These are phyloP conservation scores for Favolaschia claudopus DNA, from an alignment of 768 basidiomycete species.

Conservation along the genomic window DNA sequence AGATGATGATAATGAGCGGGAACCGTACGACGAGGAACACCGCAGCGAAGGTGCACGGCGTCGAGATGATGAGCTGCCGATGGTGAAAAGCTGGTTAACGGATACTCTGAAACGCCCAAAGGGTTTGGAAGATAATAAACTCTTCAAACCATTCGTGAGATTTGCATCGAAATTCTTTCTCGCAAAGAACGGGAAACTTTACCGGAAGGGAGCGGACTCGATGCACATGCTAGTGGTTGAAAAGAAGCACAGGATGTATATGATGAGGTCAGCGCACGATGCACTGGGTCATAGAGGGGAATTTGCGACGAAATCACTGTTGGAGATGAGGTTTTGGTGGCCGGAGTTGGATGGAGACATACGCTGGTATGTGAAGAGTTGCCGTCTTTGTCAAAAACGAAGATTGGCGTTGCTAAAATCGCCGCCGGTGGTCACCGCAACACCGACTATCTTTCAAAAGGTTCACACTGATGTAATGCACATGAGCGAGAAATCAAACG, in stretches of 20 bases:
- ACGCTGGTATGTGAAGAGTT: constrained; percentile 33
- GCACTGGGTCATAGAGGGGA: constrained; percentile 34
- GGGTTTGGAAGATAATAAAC: constrained; percentile 7
- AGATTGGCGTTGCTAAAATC: constrained; percentile 25
- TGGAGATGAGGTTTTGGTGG: constrained; percentile 39
- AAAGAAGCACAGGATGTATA: constrained; percentile 23
- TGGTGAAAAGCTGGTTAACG: neutral
- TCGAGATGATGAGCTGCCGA: neutral
- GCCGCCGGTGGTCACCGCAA: constrained; percentile 24
- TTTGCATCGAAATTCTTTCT: constrained; percentile 26
- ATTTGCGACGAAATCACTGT: constrained; percentile 22
- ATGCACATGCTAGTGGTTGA: constrained; percentile 31
- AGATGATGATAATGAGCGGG: neutral
- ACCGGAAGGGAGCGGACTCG: neutral
- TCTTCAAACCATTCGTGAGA: neutral
- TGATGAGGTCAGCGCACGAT: constrained; percentile 33
- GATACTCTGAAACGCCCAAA: neutral
- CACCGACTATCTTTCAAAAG: constrained; percentile 32
- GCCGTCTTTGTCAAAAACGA: constrained; percentile 32
- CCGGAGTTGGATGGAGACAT: constrained; percentile 34
- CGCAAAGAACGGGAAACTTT: constrained; percentile 25
- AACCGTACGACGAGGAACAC: neutral
- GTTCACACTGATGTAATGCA: constrained; percentile 34
- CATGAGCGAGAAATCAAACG: constrained; percentile 23
- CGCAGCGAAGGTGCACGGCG: neutral